These are phyloP conservation scores for Linderina pennispora DNA, from an alignment of 192 early-diverging fungal species.

Conservation along the genomic window DNA sequence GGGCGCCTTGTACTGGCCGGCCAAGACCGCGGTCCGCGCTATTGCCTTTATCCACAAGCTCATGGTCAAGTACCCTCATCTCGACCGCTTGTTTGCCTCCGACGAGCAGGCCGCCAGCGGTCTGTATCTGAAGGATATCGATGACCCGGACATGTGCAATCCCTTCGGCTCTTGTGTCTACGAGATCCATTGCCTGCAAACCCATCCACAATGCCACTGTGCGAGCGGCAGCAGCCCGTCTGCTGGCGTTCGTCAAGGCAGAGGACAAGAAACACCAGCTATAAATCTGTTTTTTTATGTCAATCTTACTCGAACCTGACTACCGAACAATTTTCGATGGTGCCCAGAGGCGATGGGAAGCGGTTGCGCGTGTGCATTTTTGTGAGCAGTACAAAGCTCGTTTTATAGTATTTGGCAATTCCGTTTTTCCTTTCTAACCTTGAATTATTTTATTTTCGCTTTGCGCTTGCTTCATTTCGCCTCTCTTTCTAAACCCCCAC, in stretches of 20 bases:
- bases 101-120: constrained; percentile 73
- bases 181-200: constrained; percentile 72
- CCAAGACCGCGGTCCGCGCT: constrained; percentile 63
- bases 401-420: too few species aligned
- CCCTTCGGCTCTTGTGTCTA: constrained; percentile 88
- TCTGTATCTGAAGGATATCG: constrained; percentile 68
- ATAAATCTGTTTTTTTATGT: constrained; percentile 4
- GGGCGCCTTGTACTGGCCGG: constrained; percentile 68
- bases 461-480: too few species aligned
- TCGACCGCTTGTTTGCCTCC: constrained; percentile 57
- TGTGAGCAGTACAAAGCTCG: too few species aligned
- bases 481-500: too few species aligned
- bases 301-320: too few species aligned
- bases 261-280: constrained; percentile 38
- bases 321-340: too few species aligned
- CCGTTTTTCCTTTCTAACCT: too few species aligned
- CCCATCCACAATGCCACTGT: constrained; percentile 28
- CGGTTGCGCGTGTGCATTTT: too few species aligned
- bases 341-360: too few species aligned
- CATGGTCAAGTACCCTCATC: constrained; percentile 52
- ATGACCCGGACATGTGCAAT: constrained; percentile 94
- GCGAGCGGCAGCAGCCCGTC: constrained; percentile 21
- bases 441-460: too few species aligned
- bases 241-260: constrained; percentile 29
- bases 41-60: constrained; percentile 48